phyloP scores from a whole-genome alignment of 208 protist species.

The Leishmania mexicana region DNA sequence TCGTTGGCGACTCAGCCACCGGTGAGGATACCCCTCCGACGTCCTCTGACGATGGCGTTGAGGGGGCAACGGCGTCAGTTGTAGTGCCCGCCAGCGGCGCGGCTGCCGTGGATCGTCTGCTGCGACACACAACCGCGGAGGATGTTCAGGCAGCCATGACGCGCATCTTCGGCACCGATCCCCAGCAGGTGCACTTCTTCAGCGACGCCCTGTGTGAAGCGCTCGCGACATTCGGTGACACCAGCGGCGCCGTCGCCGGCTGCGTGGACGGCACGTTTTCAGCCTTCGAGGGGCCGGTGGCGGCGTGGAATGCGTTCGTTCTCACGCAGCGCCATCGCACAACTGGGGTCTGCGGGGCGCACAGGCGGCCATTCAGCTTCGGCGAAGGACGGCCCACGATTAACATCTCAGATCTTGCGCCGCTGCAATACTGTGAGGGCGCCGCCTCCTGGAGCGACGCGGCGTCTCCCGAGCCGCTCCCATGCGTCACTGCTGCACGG shows the following conservation, averaged over 20 bases:
- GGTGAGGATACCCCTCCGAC: not conserved
- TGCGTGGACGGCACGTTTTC: not conserved
- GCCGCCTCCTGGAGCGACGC: constrained; percentile 15
- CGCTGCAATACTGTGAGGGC: constrained; percentile 14
- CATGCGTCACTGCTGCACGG: not conserved
- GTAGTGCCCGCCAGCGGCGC: not conserved
- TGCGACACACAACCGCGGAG: not conserved
- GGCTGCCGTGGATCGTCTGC: not conserved
- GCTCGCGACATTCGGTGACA: constrained; percentile 4
- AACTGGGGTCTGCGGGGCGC: constrained; percentile 41
- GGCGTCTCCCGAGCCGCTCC: not conserved
- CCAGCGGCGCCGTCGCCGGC: not conserved
- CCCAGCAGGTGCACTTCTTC: constrained; percentile 26
- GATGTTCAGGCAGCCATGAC: constrained; percentile 18
- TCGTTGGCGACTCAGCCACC: not conserved
- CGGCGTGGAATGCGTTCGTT: constrained; percentile 35
- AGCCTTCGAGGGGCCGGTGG: constrained; percentile 11
- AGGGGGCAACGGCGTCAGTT: not conserved
- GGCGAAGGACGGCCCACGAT: constrained; percentile 49
- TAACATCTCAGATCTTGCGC: constrained; percentile 46
- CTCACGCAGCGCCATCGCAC: constrained; percentile 27
- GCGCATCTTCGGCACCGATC: constrained; percentile 25
- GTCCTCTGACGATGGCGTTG: not conserved
- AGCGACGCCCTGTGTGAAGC: constrained; percentile 15
- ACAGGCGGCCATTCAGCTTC: constrained; percentile 73